Conservation (phyloP, 352 stramenopile genomes). For the Globisporangium solare region DNA sequence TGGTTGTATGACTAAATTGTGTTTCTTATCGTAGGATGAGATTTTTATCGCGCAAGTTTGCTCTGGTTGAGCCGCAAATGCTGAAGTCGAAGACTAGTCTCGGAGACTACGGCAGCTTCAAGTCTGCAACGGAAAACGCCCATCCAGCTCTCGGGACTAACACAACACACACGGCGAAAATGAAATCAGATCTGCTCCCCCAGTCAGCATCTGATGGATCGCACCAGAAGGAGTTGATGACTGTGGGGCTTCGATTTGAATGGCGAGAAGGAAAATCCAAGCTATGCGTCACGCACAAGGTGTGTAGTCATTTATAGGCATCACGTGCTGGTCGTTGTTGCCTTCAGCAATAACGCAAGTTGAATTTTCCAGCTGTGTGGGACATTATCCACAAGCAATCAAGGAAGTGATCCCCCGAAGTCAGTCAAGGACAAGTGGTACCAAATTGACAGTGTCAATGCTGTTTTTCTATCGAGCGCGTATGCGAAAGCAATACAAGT, state of each 20-base stretch:
- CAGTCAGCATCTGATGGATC: background rate
- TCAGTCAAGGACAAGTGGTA: slow-evolving; percentile 23
- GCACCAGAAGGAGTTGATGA: slow-evolving; percentile 33
- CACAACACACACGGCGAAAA: background rate
- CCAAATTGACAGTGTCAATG: slow-evolving; percentile 38
- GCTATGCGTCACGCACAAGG: slow-evolving; percentile 58
- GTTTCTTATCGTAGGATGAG: slow-evolving; percentile 22
- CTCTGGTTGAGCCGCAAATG: slow-evolving; percentile 39
- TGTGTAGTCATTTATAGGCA: slow-evolving; percentile 9
- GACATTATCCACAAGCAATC: background rate
- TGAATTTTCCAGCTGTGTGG: background rate
- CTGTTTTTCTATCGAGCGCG: slow-evolving; percentile 42
- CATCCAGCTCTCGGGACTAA: background rate
- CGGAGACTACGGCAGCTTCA: slow-evolving; percentile 63
- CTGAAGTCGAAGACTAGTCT: slow-evolving; percentile 29
- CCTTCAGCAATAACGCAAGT: background rate
- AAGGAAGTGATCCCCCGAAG: background rate
- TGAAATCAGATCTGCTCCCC: background rate
- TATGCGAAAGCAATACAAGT: slow-evolving; percentile 30
- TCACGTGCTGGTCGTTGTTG: background rate
- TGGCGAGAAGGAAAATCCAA: slow-evolving; percentile 64
- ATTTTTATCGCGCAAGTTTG: slow-evolving; percentile 49
- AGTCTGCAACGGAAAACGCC: slow-evolving; percentile 12
- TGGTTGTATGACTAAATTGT: background rate
- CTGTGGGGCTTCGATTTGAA: slow-evolving; percentile 59